Evolutionary conservation across 1,284 basidiomycete species (phyloP), one percentile per base, ranked within the genome.

Genomic region (Papiliotrema nemorosa): DNA sequence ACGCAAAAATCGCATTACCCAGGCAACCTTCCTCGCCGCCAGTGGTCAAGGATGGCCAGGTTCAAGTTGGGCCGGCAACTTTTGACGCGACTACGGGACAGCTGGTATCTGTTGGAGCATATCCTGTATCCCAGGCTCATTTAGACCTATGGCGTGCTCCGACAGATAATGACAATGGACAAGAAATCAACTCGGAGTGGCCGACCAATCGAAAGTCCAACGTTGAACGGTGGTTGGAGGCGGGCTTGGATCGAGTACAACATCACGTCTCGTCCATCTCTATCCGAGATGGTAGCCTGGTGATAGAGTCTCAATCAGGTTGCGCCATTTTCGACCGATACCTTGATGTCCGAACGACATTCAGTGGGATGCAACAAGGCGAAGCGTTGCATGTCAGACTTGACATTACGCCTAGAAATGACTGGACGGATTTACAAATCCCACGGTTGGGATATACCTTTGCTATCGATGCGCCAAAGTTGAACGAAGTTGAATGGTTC

Each of bases 81-180:
- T 62, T 62, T 49, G 27, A 38, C 22, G 21, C 21, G 5, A 9
- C 33, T 0, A 39, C 14, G 10, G 58, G 58, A 14, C 38, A 41
- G 16, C 49, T 62, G 5, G 16, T 49, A 5, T 16, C 16, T 2
- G 26, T 62, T 5, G 50, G 50, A 12, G 18, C 20, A 2, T 38
- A 13, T 54, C 43, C n/a, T 29, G 3, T 36, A 47, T 22, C 21
- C 20, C 3, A n/a, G 24, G 12, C 12, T 40, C 3, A 14, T 5
- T 44, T 55, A 6, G 53, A 60, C 49, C 27, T 63, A 13, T 59
- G 59, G 54, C 54, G 61, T 18, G 59, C 59, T 9, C 22, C 46
- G 38, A 63, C 56, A 2, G 60, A 63, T 47, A 61, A 61, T 43
- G 60, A 63, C 44, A 29, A 39, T 20, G 50, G 47, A 33, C 21